A percentile compares a stretch with the other conserved stretches of the same genome.
These are phyloP conservation scores for Xylaria sp. DNA, from an alignment of 2,329 filamentous ascomycete species.

Conservation along the genomic window DNA sequence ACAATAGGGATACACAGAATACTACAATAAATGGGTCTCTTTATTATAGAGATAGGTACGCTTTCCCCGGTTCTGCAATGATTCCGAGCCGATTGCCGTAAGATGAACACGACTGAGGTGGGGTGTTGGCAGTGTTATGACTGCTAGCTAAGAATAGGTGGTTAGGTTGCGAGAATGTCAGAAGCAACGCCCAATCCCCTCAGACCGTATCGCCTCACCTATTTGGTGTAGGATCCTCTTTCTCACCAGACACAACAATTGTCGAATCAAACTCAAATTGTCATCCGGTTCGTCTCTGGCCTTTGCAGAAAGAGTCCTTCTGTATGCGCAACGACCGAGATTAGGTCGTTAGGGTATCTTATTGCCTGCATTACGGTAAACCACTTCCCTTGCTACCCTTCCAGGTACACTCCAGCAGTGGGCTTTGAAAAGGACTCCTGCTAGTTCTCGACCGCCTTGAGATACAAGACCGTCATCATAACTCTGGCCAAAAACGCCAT, in stretches of 20 bases:
- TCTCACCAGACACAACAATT: neutral
- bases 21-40: neutral
- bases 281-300: constrained; percentile 16
- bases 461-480: constrained; percentile 13
- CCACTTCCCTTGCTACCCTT: neutral
- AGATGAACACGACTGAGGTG: neutral
- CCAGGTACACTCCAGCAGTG: constrained; percentile 5
- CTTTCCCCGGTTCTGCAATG: neutral
- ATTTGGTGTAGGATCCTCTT: neutral
- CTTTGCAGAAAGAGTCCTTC: constrained; percentile 3
- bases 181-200: neutral
- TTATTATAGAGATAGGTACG: neutral
- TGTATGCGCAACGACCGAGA: constrained; percentile 4
- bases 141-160: neutral
- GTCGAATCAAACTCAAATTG: constrained; percentile 15
- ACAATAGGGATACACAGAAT: neutral
- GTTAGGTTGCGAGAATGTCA: neutral
- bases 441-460: constrained; percentile 19
- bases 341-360: constrained; percentile 25
- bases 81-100: neutral
- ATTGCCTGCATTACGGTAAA: constrained; percentile 27
- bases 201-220: neutral
- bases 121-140: neutral
- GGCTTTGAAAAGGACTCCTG: constrained; percentile 9
- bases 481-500: constrained; percentile 14